These are phyloP conservation scores for Heliamphora exappendiculata DNA, from an alignment of 148 eudicot genomes.

Conservation along the genomic window DNA sequence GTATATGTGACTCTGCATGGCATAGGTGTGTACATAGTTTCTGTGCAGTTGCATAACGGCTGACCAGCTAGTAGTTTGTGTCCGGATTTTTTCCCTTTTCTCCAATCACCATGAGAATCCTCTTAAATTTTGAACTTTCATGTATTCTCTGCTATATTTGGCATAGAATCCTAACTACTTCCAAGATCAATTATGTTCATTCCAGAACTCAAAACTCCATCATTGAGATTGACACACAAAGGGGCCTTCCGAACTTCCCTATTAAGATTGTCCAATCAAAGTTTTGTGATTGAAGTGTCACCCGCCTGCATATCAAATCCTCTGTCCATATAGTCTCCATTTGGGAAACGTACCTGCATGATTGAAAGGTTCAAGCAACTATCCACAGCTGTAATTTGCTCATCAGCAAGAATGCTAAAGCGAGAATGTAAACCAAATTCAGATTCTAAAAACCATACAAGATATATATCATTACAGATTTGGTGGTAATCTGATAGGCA, in stretches of 20 bases:
- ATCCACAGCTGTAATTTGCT: background rate
- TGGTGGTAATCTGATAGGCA: background rate
- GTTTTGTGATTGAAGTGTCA: slow-evolving; percentile 7
- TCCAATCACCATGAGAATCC: no score
- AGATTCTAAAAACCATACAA: background rate
- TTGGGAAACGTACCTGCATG: slow-evolving; percentile 23
- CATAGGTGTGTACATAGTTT: no score
- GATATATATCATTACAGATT: background rate
- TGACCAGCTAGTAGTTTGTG: no score
- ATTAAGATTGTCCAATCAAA: slow-evolving; percentile 9
- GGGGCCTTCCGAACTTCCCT: slow-evolving; percentile 12
- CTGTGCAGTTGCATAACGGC: no score
- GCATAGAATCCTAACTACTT: no score
- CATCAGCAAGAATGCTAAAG: background rate
- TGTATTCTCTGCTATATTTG: no score
- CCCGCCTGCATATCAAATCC: slow-evolving; percentile 2
- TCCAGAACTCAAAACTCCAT: slow-evolving; percentile 18
- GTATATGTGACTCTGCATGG: no score
- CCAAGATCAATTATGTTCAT: slow-evolving; percentile 15
- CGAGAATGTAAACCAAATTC: background rate
- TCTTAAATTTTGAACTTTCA: no score
- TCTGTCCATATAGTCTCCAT: slow-evolving; percentile 8
- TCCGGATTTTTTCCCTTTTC: no score
- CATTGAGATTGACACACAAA: slow-evolving; percentile 5
- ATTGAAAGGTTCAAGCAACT: no score